Evolutionary conservation across 2,329 filamentous ascomycete genomes (phyloP).

Genomic region (Ophiostoma sp.): DNA sequence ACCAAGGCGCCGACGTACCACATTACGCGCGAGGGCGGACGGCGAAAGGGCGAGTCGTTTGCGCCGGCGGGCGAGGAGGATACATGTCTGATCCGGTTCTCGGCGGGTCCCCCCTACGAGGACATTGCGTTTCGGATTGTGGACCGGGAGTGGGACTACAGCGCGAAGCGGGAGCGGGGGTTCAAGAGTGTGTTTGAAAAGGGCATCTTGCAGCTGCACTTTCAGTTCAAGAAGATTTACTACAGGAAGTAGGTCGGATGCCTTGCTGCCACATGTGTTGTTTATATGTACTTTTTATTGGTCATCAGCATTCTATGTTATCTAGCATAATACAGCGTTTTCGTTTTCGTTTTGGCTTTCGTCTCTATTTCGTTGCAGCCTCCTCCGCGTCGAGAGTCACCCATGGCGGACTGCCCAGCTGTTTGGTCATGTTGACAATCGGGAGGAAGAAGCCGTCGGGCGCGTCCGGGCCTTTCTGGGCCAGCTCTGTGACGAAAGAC

Average conservation of each 20-base stretch:
- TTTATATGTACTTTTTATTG: slow-evolving; percentile 1
- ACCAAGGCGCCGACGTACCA: slow-evolving; percentile 92
- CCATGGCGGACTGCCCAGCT: slow-evolving; percentile 31
- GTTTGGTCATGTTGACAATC: slow-evolving; percentile 40
- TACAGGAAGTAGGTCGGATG: slow-evolving; percentile 21
- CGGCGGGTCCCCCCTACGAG: slow-evolving; percentile 92
- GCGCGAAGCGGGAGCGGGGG: slow-evolving; percentile 87
- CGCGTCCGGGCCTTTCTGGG: slow-evolving; percentile 35
- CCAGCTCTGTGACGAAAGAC: slow-evolving; percentile 43
- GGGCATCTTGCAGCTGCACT: slow-evolving; percentile 94
- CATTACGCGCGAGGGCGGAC: slow-evolving; percentile 89
- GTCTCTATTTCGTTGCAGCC: neutral
- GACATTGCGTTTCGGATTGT: slow-evolving; percentile 97
- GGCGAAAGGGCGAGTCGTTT: slow-evolving; percentile 86
- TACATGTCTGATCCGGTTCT: slow-evolving; percentile 93
- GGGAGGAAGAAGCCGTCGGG: slow-evolving; percentile 43
- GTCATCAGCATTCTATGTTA: slow-evolving; percentile 2
- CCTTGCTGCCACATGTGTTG: neutral
- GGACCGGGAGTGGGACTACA: slow-evolving; percentile 99
- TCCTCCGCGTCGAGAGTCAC: slow-evolving; percentile 10
- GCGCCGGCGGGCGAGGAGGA: slow-evolving; percentile 94
- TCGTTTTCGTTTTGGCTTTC: neutral
- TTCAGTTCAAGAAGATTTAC: slow-evolving; percentile 94
- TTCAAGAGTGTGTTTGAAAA: slow-evolving; percentile 98
- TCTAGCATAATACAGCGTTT: slow-evolving; percentile 5